These are phyloP conservation scores for Obba rivulosa DNA, from an alignment of 768 basidiomycete species.

Conservation along the genomic window DNA sequence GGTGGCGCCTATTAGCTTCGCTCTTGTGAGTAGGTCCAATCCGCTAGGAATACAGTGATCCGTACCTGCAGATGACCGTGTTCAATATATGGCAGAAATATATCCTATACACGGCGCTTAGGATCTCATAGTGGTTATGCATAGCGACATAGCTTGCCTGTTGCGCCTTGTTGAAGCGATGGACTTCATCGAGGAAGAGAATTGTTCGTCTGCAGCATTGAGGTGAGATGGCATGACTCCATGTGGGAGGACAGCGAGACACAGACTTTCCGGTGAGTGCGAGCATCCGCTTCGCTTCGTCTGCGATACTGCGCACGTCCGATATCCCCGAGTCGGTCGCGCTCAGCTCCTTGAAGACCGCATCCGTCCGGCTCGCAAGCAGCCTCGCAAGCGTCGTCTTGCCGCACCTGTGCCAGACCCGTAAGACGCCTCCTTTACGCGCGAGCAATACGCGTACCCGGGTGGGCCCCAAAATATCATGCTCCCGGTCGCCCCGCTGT, in stretches of 20 bases:
- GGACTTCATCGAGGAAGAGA: slow-evolving; percentile 81
- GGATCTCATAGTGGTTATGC: too few relatives aligned
- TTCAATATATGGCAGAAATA: slow-evolving; percentile 80
- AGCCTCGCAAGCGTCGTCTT: slow-evolving; percentile 76
- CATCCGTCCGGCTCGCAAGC: slow-evolving; percentile 52
- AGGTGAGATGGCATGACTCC: too few relatives aligned
- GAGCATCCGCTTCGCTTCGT: slow-evolving; percentile 66
- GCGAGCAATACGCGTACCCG: slow-evolving; percentile 37
- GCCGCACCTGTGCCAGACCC: slow-evolving; percentile 41
- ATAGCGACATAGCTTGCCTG: slow-evolving; percentile 49
- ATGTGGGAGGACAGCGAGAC: background rate
- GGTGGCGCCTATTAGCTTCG: slow-evolving; percentile 72
- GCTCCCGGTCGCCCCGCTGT: slow-evolving; percentile 49
- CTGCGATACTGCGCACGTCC: slow-evolving; percentile 69
- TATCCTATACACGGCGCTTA: slow-evolving; percentile 40
- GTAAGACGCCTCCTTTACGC: background rate
- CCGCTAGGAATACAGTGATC: background rate
- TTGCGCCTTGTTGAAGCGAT: slow-evolving; percentile 69
- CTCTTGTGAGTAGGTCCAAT: background rate
- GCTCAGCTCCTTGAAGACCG: slow-evolving; percentile 70
- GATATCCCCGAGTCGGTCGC: slow-evolving; percentile 65
- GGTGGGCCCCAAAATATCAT: slow-evolving; percentile 75
- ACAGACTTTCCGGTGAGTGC: slow-evolving; percentile 58
- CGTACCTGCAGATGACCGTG: slow-evolving; percentile 61
- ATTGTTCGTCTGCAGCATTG: slow-evolving; percentile 50